These are phyloP conservation scores for Prunus armeniaca DNA, from an alignment of 306 rosid genomes.

Conservation along the genomic window DNA sequence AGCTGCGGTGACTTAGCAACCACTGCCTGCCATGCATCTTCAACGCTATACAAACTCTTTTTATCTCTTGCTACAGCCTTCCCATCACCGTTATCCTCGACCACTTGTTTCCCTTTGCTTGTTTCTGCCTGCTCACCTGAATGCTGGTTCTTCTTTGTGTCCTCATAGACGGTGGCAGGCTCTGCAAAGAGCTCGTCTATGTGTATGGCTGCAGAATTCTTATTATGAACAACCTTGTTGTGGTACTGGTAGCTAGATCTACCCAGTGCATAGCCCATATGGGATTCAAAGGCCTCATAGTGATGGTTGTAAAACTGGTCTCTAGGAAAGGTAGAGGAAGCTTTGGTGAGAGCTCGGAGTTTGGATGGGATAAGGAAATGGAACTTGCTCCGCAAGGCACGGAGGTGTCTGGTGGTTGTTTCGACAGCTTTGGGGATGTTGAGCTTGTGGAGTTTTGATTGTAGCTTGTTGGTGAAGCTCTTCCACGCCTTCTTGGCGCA, in stretches of 20 bases:
- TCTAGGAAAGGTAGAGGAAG: conserved; percentile 12
- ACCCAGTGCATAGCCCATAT: neutral
- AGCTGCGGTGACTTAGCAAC: conserved; percentile 56
- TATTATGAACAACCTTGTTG: conserved; percentile 9
- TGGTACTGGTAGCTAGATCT: conserved; percentile 11
- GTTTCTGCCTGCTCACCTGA: conserved; percentile 29
- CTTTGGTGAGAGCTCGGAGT: conserved; percentile 32
- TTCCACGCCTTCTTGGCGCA: conserved; percentile 61
- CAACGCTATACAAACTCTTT: conserved; percentile 30
- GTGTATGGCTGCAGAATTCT: conserved; percentile 39
- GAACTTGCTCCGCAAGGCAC: conserved; percentile 28
- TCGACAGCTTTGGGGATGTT: conserved; percentile 34
- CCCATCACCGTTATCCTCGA: neutral
- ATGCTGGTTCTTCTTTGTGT: neutral
- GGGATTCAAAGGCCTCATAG: neutral
- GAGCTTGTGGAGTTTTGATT: conserved; percentile 43
- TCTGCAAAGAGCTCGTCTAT: conserved; percentile 59
- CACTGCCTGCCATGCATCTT: conserved; percentile 51
- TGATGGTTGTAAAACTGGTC: conserved; percentile 10
- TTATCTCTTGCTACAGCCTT: neutral
- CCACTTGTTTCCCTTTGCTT: conserved; percentile 33
- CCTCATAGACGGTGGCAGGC: neutral
- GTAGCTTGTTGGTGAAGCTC: conserved; percentile 37
- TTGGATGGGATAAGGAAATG: conserved; percentile 33
- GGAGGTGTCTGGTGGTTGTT: conserved; percentile 38